These are phyloP conservation scores for Termitomyces eurrhizus DNA, from an alignment of 768 basidiomycete species.

Conservation along the genomic window DNA sequence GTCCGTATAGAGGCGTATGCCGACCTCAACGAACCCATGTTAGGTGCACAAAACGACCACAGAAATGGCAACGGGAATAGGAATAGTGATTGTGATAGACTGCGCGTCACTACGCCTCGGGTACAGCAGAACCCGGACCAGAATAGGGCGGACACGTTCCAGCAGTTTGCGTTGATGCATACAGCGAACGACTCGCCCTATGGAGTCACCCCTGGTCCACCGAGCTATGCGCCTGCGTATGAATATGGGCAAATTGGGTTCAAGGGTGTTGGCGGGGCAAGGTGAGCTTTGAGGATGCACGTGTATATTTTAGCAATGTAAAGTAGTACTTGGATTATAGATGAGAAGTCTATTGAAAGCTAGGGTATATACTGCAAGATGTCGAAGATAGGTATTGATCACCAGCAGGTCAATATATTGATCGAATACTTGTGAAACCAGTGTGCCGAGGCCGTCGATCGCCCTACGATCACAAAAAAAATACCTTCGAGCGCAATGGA, in stretches of 20 bases:
- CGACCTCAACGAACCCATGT: not conserved
- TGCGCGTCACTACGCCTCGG: not conserved
- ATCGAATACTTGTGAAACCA: not conserved
- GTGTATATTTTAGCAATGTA: not conserved
- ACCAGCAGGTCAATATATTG: not conserved
- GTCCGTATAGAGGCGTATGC: slow-evolving; percentile 12
- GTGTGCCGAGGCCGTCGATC: not conserved
- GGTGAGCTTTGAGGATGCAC: not conserved
- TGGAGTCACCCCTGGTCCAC: slow-evolving; percentile 24
- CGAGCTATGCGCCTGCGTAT: slow-evolving; percentile 15
- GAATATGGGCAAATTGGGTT: slow-evolving; percentile 7
- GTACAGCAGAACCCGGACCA: not conserved
- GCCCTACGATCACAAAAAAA: not conserved
- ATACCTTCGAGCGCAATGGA: not conserved
- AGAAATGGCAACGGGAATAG: not conserved
- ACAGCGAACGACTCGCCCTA: slow-evolving; percentile 27
- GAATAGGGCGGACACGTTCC: not conserved
- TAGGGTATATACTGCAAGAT: not conserved
- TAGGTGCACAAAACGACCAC: not conserved
- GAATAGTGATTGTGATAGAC: not conserved
- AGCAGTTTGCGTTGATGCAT: slow-evolving; percentile 18
- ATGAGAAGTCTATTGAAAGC: not conserved
- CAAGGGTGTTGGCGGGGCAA: not conserved
- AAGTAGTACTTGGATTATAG: not conserved
- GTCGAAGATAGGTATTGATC: not conserved